Evolutionary conservation across 2,329 filamentous ascomycete species (phyloP).

Genomic region (Hirsutella minnesotensis): DNA sequence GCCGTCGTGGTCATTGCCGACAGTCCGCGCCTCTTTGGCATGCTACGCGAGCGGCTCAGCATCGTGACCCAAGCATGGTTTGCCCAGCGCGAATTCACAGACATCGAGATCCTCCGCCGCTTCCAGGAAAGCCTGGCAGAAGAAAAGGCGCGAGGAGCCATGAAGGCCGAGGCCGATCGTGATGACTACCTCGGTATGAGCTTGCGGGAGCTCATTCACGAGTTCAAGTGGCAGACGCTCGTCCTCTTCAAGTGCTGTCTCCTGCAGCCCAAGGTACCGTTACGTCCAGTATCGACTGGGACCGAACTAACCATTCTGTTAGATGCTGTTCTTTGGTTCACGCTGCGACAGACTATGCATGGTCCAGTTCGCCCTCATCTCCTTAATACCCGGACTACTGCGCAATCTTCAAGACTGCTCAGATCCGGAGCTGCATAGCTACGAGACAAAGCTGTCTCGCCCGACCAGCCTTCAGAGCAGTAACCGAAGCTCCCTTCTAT

Average conservation of each 20-base stretch:
- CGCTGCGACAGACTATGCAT: slow-evolving; percentile 92
- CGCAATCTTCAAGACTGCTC: slow-evolving; percentile 89
- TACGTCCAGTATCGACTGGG: background rate
- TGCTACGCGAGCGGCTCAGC: slow-evolving; percentile 77
- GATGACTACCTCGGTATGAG: slow-evolving; percentile 86
- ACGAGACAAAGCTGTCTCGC: slow-evolving; percentile 61
- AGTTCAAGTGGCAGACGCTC: slow-evolving; percentile 90
- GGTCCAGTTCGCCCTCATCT: slow-evolving; percentile 95
- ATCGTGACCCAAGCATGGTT: slow-evolving; percentile 96
- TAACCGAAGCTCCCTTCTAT: slow-evolving; percentile 77
- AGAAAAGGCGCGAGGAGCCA: slow-evolving; percentile 44
- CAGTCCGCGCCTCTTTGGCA: slow-evolving; percentile 79
- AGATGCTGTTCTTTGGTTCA: slow-evolving; percentile 99
- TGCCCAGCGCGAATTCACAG: slow-evolving; percentile 82
- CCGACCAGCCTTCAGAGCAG: slow-evolving; percentile 84
- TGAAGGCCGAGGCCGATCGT: slow-evolving; percentile 57
- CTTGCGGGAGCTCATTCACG: slow-evolving; percentile 79
- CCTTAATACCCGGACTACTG: slow-evolving; percentile 85
- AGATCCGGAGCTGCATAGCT: slow-evolving; percentile 80
- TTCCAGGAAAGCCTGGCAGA: slow-evolving; percentile 82
- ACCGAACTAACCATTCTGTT: slow-evolving; percentile 1
- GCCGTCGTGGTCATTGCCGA: slow-evolving; percentile 93
- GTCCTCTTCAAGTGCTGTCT: slow-evolving; percentile 89
- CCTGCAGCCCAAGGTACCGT: slow-evolving; percentile 76
- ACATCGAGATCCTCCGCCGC: slow-evolving; percentile 76